phyloP scores from a whole-genome alignment of 208 protist genomes.

The Trypanosoma avium region DNA sequence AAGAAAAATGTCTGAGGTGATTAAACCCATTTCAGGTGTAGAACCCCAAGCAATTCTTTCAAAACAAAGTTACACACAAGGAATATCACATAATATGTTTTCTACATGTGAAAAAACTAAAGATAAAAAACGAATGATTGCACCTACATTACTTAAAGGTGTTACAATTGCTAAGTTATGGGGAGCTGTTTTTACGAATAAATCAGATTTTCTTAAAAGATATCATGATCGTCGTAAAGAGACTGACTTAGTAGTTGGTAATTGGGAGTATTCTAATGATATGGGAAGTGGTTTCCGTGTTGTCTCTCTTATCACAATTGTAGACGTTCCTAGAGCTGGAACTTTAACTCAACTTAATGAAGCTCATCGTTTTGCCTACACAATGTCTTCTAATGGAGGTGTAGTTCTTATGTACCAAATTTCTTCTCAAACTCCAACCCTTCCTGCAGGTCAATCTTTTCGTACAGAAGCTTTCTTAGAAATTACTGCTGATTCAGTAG shows the following conservation, averaged over 20 bases:
- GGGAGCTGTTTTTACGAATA: slow-evolving; percentile 64
- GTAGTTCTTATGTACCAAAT: slow-evolving; percentile 76
- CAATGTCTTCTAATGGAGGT: slow-evolving; percentile 36
- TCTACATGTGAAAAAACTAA: slow-evolving; percentile 40
- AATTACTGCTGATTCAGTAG: slow-evolving; percentile 59
- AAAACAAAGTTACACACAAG: slow-evolving; percentile 62
- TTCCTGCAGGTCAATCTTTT: slow-evolving; percentile 66
- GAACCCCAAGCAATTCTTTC: slow-evolving; percentile 49
- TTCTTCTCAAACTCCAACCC: slow-evolving; percentile 77
- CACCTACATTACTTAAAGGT: slow-evolving; percentile 53
- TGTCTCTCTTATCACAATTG: slow-evolving; percentile 51
- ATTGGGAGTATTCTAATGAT: slow-evolving; percentile 73
- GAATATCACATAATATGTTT: slow-evolving; percentile 75
- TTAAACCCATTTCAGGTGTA: slow-evolving; percentile 45
- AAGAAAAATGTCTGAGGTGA: slow-evolving; percentile 33
- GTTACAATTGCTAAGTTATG: slow-evolving; percentile 76
- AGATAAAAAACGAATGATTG: slow-evolving; percentile 72
- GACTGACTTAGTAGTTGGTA: slow-evolving; percentile 51
- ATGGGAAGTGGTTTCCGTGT: slow-evolving; percentile 72
- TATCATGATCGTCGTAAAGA: slow-evolving; percentile 77
- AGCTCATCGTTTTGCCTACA: slow-evolving; percentile 76
- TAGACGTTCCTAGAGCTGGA: slow-evolving; percentile 64
- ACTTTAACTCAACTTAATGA: slow-evolving; percentile 73
- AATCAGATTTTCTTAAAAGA: slow-evolving; percentile 60
- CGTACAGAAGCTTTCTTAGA: slow-evolving; percentile 72